These are phyloP conservation scores for Synchytrium microbalum DNA, from an alignment of 371 early-diverging fungal genomes.

Conservation along the genomic window DNA sequence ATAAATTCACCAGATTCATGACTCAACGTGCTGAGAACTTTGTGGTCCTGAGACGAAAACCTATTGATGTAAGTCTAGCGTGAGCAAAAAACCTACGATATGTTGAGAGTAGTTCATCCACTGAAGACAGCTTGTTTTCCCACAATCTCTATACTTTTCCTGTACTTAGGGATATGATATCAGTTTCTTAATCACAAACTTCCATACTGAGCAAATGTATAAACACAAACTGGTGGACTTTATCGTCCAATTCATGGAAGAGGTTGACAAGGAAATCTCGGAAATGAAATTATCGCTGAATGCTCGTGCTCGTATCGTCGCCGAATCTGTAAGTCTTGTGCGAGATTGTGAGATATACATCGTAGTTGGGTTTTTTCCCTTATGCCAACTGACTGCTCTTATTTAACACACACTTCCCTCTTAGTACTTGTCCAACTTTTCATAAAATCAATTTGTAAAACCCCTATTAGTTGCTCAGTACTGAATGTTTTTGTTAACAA, in stretches of 20 bases:
- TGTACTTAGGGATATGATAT: constrained; percentile 81
- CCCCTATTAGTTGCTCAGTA: no score
- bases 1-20: constrained; percentile 94
- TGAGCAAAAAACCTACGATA: background rate
- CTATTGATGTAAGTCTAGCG: constrained; percentile 57
- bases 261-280: constrained; percentile 96
- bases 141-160: no score
- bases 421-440: no score
- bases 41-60: constrained; percentile 86
- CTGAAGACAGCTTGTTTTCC: no score
- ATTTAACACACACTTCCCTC: no score
- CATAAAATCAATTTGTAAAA: no score
- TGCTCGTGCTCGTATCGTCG: constrained; percentile 89
- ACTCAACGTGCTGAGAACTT: constrained; percentile 96
- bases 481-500: no score
- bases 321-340: constrained; percentile 54
- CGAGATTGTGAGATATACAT: no score
- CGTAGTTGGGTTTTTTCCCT: no score
- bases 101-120: background rate
- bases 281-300: constrained; percentile 96
- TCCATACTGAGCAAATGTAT: constrained; percentile 93
- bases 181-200: constrained; percentile 89
- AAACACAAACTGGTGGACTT: constrained; percentile 97
- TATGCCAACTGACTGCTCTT: no score
- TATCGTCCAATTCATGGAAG: constrained; percentile 97